phyloP scores from a whole-genome alignment of 768 basidiomycete species.

The Lepiota brunneoincarnata region DNA sequence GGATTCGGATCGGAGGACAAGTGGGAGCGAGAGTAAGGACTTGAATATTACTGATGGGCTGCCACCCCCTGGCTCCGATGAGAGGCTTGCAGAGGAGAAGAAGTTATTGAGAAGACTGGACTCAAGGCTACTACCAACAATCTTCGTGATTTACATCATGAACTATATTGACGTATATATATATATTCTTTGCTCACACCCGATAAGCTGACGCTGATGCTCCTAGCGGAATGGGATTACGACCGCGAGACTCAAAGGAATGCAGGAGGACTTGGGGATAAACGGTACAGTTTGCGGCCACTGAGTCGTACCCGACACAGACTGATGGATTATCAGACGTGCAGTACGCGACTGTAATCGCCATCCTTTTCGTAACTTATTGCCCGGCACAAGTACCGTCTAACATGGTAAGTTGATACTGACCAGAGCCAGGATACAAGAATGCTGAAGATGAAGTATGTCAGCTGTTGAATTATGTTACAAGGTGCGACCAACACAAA shows the following conservation, averaged over 20 bases:
- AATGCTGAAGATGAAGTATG: conserved; percentile 1
- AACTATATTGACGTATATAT: conserved; percentile 58
- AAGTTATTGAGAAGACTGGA: conserved; percentile 53
- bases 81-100: conserved; percentile 30
- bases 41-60: neutral
- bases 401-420: conserved; percentile 46
- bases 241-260: conserved; percentile 42
- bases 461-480: conserved; percentile 49
- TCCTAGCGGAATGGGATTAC: conserved; percentile 41
- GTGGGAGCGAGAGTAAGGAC: neutral
- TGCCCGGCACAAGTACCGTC: conserved; percentile 61
- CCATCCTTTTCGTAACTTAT: conserved; percentile 39
- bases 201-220: neutral
- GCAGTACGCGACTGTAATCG: conserved; percentile 16
- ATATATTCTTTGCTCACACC: neutral
- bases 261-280: conserved; percentile 41
- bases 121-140: conserved; percentile 47
- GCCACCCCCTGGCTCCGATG: conserved; percentile 10
- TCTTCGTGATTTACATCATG: conserved; percentile 57
- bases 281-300: conserved; percentile 25
- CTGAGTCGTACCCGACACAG: neutral
- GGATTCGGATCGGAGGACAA: neutral
- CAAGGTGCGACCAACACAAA: conserved; percentile 30
- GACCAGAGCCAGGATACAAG: neutral
- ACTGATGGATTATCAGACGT: conserved; percentile 13